Percentiles rank a stretch among this genome's conserved stretches.
phyloP scores from a whole-genome alignment of 352 stramenopile species.

The Globisporangium canariense region DNA sequence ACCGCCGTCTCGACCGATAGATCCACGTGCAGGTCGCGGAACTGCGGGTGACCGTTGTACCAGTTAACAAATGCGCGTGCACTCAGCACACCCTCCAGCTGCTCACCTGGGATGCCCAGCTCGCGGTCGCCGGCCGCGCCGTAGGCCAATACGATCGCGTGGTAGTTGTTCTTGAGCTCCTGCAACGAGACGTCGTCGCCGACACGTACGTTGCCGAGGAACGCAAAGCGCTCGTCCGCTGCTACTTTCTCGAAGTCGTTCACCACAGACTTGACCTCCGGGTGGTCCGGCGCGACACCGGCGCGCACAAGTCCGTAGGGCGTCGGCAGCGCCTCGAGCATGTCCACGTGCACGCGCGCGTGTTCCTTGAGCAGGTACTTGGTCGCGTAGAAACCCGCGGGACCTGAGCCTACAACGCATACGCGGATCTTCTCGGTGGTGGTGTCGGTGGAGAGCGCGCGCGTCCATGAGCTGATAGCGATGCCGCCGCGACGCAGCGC shows the following conservation, averaged over 20 bases:
- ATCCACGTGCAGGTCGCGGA: constrained; percentile 78
- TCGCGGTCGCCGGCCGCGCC: constrained; percentile 90
- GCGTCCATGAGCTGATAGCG: not conserved
- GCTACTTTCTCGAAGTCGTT: constrained; percentile 94
- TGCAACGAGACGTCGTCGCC: constrained; percentile 84
- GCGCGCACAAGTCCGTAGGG: constrained; percentile 96
- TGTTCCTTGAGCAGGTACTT: constrained; percentile 93
- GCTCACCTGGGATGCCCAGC: constrained; percentile 86
- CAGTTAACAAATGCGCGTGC: constrained; percentile 97
- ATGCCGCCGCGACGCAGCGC: not conserved
- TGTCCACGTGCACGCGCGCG: constrained; percentile 66
- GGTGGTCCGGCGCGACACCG: constrained; percentile 96
- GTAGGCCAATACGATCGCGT: constrained; percentile 95
- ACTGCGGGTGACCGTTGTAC: constrained; percentile 98
- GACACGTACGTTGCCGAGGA: constrained; percentile 90
- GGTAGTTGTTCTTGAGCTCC: constrained; percentile 89
- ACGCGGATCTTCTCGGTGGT: constrained; percentile 36
- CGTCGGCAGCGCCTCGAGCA: constrained; percentile 93
- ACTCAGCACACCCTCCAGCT: constrained; percentile 69
- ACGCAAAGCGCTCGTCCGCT: constrained; percentile 75
- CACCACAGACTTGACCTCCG: constrained; percentile 98
- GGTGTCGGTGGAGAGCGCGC: not conserved
- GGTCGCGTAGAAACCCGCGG: constrained; percentile 91
- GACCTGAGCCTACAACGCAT: constrained; percentile 89
- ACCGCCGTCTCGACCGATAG: constrained; percentile 77